Evolutionary conservation across 2,329 filamentous ascomycete genomes (phyloP), one percentile per base, ranked within the genome.

Genomic region (Diaporthe australafricana): DNA sequence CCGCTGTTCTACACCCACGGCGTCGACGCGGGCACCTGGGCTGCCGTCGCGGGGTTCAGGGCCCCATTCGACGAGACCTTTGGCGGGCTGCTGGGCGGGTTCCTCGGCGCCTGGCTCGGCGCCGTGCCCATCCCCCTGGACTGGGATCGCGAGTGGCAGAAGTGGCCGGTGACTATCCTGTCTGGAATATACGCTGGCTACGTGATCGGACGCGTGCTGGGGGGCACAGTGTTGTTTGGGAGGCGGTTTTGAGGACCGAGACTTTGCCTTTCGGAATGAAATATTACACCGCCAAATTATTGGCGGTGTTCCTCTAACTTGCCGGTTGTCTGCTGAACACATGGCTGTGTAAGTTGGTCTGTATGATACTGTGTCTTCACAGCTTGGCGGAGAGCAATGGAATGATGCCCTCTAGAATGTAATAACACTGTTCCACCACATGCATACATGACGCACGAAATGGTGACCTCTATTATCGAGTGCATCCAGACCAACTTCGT

Each of bases 141-240:
- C 81, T 98, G 96, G 96, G 96, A 99, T 81, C 91, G 96, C n/a
- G 95, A 97, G 77, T 99, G 96, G 96, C 96, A 99, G 88, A 94
- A 92, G 81, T 99, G 96, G 93, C 96, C 96, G 0, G 92, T 98
- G 60, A 99, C 96, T 0, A 93, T 99, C 72, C 83, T 98, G 5
- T 91, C 89, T 2, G 96, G 96, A 3, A 87, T 93, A 22, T 98
- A 97, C 81, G 83, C 90, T 7, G 96, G 96, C 1, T 95, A 93
- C 81, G 86, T 90, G 1, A 75, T 94, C 16, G 95, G 95, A 1
- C 92, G 93, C 79, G 78, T 90, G 70, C 75, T 90, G 22, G 91
- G 91, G 0, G 88, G 88, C 3, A 84, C 82, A 1, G 63, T 88
- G 71, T 81, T 84, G 8, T 86, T 84, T 75, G 87, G 86, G 45